Conservation (phyloP, 495 filamentous ascomycete species). For the Aspergillus biplanus region DNA sequence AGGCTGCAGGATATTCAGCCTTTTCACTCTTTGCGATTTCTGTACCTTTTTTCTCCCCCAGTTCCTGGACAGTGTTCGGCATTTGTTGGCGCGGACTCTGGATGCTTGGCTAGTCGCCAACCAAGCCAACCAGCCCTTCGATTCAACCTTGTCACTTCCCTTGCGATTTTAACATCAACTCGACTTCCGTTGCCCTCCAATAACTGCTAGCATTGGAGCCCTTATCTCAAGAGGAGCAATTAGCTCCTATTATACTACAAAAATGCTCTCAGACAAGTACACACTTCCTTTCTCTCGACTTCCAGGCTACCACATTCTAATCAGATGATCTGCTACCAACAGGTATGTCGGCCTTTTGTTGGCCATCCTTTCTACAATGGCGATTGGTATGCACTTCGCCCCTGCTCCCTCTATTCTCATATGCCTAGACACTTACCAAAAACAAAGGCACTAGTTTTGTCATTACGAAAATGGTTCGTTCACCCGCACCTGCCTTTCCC, state of each 20-base stretch:
- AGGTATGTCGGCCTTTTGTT: constrained; percentile 90
- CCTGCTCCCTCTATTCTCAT: constrained; percentile 12
- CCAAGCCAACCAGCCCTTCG: constrained; percentile 18
- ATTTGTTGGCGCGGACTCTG: constrained; percentile 23
- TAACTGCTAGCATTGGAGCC: constrained; percentile 43
- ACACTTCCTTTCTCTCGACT: constrained; percentile 26
- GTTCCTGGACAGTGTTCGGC: constrained; percentile 10
- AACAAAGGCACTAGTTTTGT: constrained; percentile 83
- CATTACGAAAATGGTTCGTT: constrained; percentile 84
- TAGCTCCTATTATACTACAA: constrained; percentile 50
- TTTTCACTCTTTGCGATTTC: constrained; percentile 24
- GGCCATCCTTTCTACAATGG: constrained; percentile 89
- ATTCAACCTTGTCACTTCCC: constrained; percentile 13
- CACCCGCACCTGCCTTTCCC: constrained; percentile 16
- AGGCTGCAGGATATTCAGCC: constrained; percentile 22
- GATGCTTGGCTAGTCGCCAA: constrained; percentile 26
- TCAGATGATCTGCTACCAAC: constrained; percentile 28
- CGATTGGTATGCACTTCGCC: constrained; percentile 70
- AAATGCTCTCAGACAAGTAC: constrained; percentile 88
- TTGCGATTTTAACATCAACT: constrained; percentile 15
- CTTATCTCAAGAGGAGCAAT: constrained; percentile 43
- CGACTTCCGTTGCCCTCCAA: constrained; percentile 1
- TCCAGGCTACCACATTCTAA: constrained; percentile 37
- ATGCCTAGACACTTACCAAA: not conserved
- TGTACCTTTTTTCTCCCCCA: constrained; percentile 14